These are phyloP conservation scores for Linum usitatissimum DNA, from an alignment of 345 rosid species.

Conservation along the genomic window DNA sequence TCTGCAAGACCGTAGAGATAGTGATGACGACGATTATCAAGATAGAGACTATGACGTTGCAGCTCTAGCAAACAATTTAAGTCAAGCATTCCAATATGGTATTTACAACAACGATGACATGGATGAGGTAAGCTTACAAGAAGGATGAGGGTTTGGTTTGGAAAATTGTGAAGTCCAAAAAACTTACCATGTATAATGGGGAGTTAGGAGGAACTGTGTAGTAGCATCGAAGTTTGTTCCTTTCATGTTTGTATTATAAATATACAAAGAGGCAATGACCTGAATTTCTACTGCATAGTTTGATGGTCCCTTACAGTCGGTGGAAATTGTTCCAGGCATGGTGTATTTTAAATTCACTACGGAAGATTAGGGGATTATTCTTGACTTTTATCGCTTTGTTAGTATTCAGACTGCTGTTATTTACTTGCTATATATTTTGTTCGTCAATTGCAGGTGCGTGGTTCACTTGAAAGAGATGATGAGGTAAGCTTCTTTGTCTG, in stretches of 20 bases:
- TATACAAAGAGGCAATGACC: neutral
- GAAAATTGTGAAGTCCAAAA: no score
- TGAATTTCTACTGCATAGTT: neutral
- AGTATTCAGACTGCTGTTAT: neutral
- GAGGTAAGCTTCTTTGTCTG: constrained; percentile 44
- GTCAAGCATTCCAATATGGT: constrained; percentile 87
- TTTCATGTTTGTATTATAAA: neutral
- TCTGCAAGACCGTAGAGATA: constrained; percentile 76
- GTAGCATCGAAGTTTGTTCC: neutral
- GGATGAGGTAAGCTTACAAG: constrained; percentile 50
- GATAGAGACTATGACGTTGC: constrained; percentile 96
- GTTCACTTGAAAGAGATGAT: constrained; percentile 77
- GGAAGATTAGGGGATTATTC: neutral
- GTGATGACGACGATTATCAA: constrained; percentile 89
- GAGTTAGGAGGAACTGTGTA: neutral
- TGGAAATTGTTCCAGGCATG: neutral
- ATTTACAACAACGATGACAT: constrained; percentile 66
- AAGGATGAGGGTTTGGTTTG: neutral
- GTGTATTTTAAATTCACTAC: neutral
- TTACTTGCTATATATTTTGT: constrained; percentile 1
- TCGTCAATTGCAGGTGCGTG: constrained; percentile 50
- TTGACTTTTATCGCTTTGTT: neutral
- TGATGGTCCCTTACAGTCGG: neutral
- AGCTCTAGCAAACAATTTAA: constrained; percentile 79
- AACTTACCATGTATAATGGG: neutral